Percentiles rank a stretch among this genome's conserved stretches.
These are phyloP conservation scores for Chlamydomonas sp. DNA, from an alignment of 139 green algal species.

Conservation along the genomic window DNA sequence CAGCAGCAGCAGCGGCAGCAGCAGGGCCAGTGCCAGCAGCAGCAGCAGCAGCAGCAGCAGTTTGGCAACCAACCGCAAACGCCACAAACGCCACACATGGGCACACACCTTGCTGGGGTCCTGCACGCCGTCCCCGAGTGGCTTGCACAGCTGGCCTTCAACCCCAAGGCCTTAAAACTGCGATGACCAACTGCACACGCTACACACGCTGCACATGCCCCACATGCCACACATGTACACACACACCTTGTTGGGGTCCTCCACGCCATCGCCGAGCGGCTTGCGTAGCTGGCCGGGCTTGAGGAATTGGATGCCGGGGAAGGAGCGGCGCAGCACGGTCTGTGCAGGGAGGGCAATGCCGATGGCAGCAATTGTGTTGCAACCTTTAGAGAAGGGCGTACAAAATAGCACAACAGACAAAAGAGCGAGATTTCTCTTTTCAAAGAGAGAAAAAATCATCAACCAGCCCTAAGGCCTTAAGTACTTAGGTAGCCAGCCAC, in stretches of 20 bases:
- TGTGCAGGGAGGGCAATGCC: not conserved
- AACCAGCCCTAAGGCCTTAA: too few relatives aligned
- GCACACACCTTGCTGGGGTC: not conserved
- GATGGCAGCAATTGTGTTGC: too few relatives aligned
- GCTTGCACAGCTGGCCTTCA: not conserved
- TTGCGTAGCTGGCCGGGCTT: not conserved
- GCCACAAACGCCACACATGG: not conserved
- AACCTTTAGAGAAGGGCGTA: too few relatives aligned
- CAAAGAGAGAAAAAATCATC: too few relatives aligned
- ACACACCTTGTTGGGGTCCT: not conserved
- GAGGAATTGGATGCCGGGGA: slow-evolving; percentile 3
- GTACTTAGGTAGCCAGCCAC: too few relatives aligned
- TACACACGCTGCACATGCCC: not conserved
- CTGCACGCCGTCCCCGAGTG: not conserved
- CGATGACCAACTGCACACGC: not conserved
- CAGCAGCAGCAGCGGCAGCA: too few relatives aligned
- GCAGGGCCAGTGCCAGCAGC: too few relatives aligned
- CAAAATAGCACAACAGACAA: too few relatives aligned
- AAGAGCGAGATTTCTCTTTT: too few relatives aligned
- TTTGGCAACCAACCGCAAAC: not conserved
- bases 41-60: not conserved
- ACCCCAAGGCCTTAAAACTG: not conserved
- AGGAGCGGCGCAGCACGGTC: not conserved
- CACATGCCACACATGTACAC: not conserved
- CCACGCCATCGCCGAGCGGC: not conserved